Evolutionary conservation across 805 yeast genomes (phyloP), one percentile per base, ranked within the genome.

Genomic region (Saccharomycopsis schoenii): DNA sequence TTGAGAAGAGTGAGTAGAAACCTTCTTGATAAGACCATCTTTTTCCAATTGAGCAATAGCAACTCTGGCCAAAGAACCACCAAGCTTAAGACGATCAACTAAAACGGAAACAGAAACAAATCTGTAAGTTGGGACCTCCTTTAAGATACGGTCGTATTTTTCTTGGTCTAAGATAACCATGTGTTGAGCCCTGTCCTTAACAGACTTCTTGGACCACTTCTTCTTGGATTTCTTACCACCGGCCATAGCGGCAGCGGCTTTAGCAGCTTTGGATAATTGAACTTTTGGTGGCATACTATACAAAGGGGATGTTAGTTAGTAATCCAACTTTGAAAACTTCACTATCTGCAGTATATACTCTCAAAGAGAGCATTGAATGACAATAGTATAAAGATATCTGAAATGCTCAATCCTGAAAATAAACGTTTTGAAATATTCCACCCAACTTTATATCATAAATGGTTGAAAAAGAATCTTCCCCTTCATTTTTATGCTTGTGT

Each of bases 141-240:
- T 94, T 82, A 91, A 79, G 83, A 94, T 89, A 85, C 97, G 90
- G 96, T 94, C 99, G 84, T 88, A 93, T 79, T 93, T 89, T 72
- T 94, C 96, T 84, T 94, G 97, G 81, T 94, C 99, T 75, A 94
- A 84, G 79, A 89, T 83, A 75, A 94, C 92, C 77, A 91, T 86
- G 86, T 94, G 99, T 80, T 89, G 93, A 74, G 99, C 98, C 96
- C 89, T 93, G 83, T 94, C 99, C 92, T 96, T 94, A 80, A 91
- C 97, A 87, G 96, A 91, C 82, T 97, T 97, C 87, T 93, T 92
- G 88, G 96, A 89, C 99, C 98, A 94, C 97, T 94, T 94, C 96
- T 94, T 93, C 91, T 94, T 94, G 81, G 97, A 90, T 78, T 93
- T 91, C 89, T 92, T 92, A 87, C 97, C 97, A 88, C 97, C 97